A percentile compares a stretch with the other conserved stretches of the same genome.
Evolutionary conservation across 345 rosid genomes (phyloP).

Genomic region (Brassica napus): DNA sequence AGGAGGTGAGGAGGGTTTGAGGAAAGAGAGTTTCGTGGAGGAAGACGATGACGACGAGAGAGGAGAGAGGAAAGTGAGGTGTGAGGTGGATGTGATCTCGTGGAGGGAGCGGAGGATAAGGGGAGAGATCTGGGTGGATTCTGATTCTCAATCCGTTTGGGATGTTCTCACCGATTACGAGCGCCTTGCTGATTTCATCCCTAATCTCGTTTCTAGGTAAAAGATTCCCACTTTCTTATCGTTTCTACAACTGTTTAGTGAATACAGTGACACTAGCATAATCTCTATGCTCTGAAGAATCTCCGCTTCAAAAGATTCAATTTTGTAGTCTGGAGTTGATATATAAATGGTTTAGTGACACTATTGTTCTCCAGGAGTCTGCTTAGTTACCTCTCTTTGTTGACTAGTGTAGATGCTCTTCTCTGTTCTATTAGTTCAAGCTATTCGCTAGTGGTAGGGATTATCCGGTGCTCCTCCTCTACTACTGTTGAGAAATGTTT

Average conservation of each 20-base stretch:
- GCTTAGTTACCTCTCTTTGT: too few species aligned
- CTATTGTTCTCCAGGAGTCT: not conserved
- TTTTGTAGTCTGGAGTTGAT: not conserved
- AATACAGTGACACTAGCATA: too few species aligned
- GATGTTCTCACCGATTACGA: conserved; percentile 89
- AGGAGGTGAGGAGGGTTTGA: conserved; percentile 22
- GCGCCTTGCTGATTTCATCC: conserved; percentile 88
- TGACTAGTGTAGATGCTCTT: not conserved
- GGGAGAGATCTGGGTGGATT: conserved; percentile 60
- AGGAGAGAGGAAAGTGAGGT: conserved; percentile 58
- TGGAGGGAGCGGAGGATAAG: conserved; percentile 90
- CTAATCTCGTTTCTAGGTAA: conserved; percentile 85
- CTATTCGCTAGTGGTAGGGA: not conserved
- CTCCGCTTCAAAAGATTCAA: not conserved
- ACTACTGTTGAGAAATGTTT: not conserved
- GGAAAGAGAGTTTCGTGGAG: conserved; percentile 29
- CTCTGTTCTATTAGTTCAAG: not conserved
- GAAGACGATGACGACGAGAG: conserved; percentile 44
- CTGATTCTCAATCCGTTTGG: conserved; percentile 78
- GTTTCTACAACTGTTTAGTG: too few species aligned
- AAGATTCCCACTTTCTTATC: not conserved
- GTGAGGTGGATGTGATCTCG: conserved; percentile 81
- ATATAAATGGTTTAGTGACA: not conserved
- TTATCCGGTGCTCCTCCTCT: not conserved
- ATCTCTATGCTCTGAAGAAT: not conserved